Evolutionary conservation across 352 stramenopile species (phyloP).

Genomic region (Pythium aristosporum): DNA sequence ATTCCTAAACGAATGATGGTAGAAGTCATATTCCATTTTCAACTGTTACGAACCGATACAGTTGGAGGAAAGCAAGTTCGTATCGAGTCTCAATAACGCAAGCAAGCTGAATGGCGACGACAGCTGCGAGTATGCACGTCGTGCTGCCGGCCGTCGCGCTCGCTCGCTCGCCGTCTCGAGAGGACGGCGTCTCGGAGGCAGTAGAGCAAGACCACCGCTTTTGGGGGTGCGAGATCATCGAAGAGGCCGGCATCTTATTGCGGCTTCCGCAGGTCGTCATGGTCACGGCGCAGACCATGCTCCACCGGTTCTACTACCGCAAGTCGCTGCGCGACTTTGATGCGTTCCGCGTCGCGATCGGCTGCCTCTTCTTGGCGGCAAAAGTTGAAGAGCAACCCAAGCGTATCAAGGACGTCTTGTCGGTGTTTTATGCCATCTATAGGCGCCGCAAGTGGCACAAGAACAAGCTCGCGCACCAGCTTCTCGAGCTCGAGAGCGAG

Average conservation of each 20-base stretch:
- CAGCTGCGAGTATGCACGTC: conserved; percentile 29
- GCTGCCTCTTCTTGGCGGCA: conserved; percentile 85
- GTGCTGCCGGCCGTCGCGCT: conserved; percentile 46
- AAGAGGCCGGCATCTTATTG: conserved; percentile 87
- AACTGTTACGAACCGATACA: too few species aligned
- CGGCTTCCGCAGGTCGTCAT: conserved; percentile 88
- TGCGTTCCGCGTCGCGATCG: conserved; percentile 86
- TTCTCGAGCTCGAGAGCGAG: conserved; percentile 63
- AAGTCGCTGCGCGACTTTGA: conserved; percentile 87
- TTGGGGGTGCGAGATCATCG: conserved; percentile 90
- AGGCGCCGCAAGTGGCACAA: conserved; percentile 60
- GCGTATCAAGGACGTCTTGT: conserved; percentile 77
- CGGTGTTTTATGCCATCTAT: conserved; percentile 89
- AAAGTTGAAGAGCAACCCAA: conserved; percentile 90
- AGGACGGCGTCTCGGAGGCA: conserved; percentile 35
- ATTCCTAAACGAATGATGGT: not conserved
- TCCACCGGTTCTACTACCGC: conserved; percentile 91
- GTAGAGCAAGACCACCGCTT: conserved; percentile 66
- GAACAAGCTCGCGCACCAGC: conserved; percentile 45
- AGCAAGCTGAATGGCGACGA: not conserved
- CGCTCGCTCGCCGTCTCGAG: conserved; percentile 44
- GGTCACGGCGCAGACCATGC: conserved; percentile 88
- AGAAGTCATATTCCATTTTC: not conserved
- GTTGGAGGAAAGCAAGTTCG: too few species aligned
- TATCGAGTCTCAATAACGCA: too few species aligned